Evolutionary conservation across 176 grass and related monocot genomes (phyloP).

Genomic region (Aechmea fasciata): DNA sequence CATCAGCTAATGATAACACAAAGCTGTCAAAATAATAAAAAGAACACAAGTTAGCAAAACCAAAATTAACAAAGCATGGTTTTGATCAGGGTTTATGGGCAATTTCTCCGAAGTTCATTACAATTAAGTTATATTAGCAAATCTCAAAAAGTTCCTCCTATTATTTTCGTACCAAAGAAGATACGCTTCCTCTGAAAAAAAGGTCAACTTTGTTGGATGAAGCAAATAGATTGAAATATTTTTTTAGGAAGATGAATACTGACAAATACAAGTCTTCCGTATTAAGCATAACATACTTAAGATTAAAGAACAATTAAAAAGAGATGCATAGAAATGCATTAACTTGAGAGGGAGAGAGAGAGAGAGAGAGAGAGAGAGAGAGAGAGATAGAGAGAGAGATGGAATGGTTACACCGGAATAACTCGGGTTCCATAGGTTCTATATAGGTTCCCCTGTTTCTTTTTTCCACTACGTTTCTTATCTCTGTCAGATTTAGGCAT

Average conservation of each 20-base stretch:
- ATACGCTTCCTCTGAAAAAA: neutral
- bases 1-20: slow-evolving; percentile 81
- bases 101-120: neutral
- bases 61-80: neutral
- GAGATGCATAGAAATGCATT: neutral
- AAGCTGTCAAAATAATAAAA: slow-evolving; percentile 46
- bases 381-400: slow-evolving; percentile 2
- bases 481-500: slow-evolving; percentile 60
- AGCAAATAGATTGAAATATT: neutral
- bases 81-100: neutral
- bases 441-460: slow-evolving; percentile 63
- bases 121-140: neutral
- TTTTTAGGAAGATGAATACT: neutral
- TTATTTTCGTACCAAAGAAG: neutral
- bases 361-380: slow-evolving; percentile 1
- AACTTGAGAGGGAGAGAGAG: neutral
- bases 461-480: slow-evolving; percentile 55
- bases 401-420: slow-evolving; percentile 64
- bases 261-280: neutral
- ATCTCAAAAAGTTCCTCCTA: neutral
- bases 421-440: slow-evolving; percentile 94
- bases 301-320: neutral
- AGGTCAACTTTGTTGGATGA: neutral
- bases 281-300: no score
- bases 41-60: neutral